phyloP scores from a whole-genome alignment of 192 early-diverging fungal genomes.

The Linnemannia hyalina region DNA sequence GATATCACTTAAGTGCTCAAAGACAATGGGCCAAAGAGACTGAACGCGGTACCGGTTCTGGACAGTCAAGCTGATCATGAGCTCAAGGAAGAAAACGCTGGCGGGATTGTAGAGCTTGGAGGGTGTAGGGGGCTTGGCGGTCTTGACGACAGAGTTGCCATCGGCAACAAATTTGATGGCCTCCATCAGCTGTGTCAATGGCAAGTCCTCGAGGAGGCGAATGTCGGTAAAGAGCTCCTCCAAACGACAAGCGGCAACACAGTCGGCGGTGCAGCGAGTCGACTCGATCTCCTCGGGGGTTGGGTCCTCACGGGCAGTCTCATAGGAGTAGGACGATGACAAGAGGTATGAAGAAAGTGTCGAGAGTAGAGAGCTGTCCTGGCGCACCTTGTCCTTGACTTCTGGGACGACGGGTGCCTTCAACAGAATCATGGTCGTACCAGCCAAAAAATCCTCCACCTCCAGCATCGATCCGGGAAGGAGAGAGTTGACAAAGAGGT shows the following conservation, averaged over 20 bases:
- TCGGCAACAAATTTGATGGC: conserved; percentile 67
- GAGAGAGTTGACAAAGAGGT: conserved; percentile 84
- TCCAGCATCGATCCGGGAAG: conserved; percentile 76
- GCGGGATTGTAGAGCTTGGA: conserved; percentile 71
- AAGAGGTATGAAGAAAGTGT: conserved; percentile 83
- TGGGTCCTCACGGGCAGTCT: conserved; percentile 69
- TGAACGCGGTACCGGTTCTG: conserved; percentile 83
- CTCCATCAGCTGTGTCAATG: conserved; percentile 70
- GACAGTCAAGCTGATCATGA: conserved; percentile 79
- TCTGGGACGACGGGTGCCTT: conserved; percentile 56
- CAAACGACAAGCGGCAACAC: conserved; percentile 76
- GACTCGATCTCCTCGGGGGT: conserved; percentile 78
- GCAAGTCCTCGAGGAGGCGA: conserved; percentile 75
- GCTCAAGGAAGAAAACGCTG: conserved; percentile 81
- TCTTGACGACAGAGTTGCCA: conserved; percentile 55
- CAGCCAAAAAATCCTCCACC: conserved; percentile 81
- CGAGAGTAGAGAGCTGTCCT: conserved; percentile 79
- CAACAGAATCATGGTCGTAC: conserved; percentile 75
- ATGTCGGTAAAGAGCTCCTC: conserved; percentile 82
- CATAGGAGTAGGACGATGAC: conserved; percentile 68
- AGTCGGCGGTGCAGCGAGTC: conserved; percentile 74
- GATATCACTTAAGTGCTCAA: conserved; percentile 78
- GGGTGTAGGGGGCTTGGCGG: conserved; percentile 26
- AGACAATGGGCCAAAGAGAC: conserved; percentile 72
- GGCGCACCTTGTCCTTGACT: conserved; percentile 59